Percentiles rank a stretch among this genome's conserved stretches.
Conservation (phyloP, 345 rosid species). For the Salix udensis region DNA sequence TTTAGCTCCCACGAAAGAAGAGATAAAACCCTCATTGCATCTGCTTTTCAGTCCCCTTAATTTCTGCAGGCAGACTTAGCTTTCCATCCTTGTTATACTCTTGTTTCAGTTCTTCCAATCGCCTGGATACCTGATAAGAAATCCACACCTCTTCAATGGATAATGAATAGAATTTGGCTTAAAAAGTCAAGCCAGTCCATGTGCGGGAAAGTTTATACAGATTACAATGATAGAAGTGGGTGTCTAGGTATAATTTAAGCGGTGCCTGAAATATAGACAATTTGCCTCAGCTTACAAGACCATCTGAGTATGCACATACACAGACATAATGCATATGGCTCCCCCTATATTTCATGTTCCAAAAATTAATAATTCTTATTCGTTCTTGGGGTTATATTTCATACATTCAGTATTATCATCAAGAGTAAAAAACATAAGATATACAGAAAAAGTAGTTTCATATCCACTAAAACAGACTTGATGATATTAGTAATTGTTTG, state of each 20-base stretch:
- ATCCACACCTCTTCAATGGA: neutral
- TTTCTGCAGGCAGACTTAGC: slow-evolving; percentile 27
- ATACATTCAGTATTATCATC: neutral
- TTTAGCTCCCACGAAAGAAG: neutral
- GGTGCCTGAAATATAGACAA: neutral
- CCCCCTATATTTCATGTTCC: neutral
- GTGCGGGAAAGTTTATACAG: neutral
- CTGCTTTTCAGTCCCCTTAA: slow-evolving; percentile 12
- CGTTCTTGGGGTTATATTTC: neutral
- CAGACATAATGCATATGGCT: neutral
- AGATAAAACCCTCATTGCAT: slow-evolving; percentile 9
- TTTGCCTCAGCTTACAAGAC: neutral
- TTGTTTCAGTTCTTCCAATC: slow-evolving; percentile 58
- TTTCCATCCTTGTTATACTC: slow-evolving; percentile 52
- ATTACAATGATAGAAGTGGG: neutral
- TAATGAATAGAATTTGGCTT: neutral
- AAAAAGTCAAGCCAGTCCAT: neutral
- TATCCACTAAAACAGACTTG: neutral
- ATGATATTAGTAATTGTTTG: neutral
- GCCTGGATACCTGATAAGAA: slow-evolving; percentile 58
- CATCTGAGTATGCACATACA: neutral
- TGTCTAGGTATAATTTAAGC: neutral
- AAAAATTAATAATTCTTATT: neutral
- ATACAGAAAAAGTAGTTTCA: neutral
- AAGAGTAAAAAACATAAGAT: neutral